Evolutionary conservation across 768 basidiomycete genomes (phyloP).

Genomic region (Tricholoma sp.): DNA sequence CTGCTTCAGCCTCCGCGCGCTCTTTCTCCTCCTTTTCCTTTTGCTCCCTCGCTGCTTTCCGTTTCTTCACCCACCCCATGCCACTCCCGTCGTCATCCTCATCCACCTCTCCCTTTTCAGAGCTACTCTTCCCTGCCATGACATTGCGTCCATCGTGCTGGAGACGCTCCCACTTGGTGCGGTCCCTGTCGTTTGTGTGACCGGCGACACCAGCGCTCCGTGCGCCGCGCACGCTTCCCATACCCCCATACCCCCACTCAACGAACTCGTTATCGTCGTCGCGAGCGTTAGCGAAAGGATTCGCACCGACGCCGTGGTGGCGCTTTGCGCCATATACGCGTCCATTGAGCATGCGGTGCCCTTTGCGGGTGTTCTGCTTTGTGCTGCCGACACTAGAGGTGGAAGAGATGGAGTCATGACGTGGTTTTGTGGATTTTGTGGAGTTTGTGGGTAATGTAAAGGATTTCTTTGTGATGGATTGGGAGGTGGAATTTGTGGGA

Average conservation of each 20-base stretch:
- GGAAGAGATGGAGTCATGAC: conserved; percentile 8
- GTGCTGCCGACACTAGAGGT: neutral
- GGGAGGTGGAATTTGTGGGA: neutral
- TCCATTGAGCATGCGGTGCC: conserved; percentile 76
- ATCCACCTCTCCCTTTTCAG: conserved; percentile 20
- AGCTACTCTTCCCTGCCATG: conserved; percentile 20
- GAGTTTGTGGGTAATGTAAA: conserved; percentile 4
- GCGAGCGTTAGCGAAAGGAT: conserved; percentile 59
- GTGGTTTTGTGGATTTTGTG: conserved; percentile 5
- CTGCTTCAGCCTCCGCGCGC: conserved; percentile 28
- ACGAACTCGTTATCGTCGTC: conserved; percentile 81
- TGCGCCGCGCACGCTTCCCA: conserved; percentile 57
- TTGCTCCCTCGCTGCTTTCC: conserved; percentile 54
- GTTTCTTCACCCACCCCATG: conserved; percentile 72
- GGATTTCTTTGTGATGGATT: conserved; percentile 21
- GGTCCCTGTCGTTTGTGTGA: conserved; percentile 24
- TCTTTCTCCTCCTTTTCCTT: conserved; percentile 43
- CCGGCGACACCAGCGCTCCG: conserved; percentile 13
- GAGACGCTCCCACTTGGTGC: conserved; percentile 31
- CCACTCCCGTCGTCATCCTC: conserved; percentile 77
- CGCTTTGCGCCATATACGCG: conserved; percentile 65
- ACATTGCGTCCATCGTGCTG: conserved; percentile 22
- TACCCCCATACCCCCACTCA: conserved; percentile 89
- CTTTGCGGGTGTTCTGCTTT: conserved; percentile 25
- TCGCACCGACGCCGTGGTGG: conserved; percentile 27